Conservation (phyloP, 179 eudicot genomes). For the Drosera spatulata region DNA sequence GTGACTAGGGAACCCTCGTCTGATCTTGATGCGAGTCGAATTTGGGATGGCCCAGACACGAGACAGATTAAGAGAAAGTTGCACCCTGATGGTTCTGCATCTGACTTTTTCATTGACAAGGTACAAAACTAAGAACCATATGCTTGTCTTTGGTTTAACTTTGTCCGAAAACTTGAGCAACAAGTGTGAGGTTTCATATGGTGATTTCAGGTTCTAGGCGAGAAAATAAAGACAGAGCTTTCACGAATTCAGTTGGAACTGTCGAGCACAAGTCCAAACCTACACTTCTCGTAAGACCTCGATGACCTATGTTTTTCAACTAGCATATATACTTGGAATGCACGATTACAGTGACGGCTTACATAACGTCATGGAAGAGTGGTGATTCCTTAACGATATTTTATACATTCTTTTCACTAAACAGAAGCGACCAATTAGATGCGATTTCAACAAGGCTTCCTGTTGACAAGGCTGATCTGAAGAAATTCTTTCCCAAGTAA, state of each 20-base stretch:
- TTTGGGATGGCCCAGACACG: slow-evolving; percentile 39
- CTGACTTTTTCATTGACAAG: slow-evolving; percentile 76
- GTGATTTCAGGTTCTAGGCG: slow-evolving; percentile 45
- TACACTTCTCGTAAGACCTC: slow-evolving; percentile 48
- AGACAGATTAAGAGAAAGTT: slow-evolving; percentile 50
- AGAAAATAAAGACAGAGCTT: slow-evolving; percentile 70
- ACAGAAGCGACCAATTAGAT: slow-evolving; percentile 72
- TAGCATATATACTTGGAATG: not conserved
- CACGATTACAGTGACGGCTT: not conserved
- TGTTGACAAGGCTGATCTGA: slow-evolving; percentile 61
- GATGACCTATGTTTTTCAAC: not conserved
- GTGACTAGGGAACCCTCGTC: slow-evolving; percentile 24
- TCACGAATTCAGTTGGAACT: slow-evolving; percentile 47
- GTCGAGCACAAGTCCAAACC: slow-evolving; percentile 30
- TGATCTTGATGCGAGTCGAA: slow-evolving; percentile 16
- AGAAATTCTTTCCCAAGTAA: slow-evolving; percentile 65
- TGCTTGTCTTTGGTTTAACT: not conserved
- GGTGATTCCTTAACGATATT: not conserved
- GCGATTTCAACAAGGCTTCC: slow-evolving; percentile 75
- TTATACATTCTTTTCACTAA: not conserved
- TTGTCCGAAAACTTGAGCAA: not conserved
- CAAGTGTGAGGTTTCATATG: too few species aligned
- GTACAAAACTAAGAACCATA: slow-evolving; percentile 13
- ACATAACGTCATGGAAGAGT: not conserved
- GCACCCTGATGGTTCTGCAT: slow-evolving; percentile 45